Base-by-base conservation (phyloP, 345 rosid genomes). In the Viola odorata region DNA sequence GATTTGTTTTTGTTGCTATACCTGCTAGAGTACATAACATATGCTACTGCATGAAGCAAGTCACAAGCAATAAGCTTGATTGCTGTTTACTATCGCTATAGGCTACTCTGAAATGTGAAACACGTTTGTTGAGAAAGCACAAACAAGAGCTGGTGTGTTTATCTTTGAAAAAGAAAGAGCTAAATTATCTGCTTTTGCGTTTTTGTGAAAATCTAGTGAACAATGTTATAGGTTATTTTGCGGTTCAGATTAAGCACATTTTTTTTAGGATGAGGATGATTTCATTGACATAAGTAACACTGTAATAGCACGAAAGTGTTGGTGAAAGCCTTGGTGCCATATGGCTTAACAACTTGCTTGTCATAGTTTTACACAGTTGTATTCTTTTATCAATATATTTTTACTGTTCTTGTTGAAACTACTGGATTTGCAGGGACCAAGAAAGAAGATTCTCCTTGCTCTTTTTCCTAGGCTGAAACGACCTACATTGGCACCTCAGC, bases 381-480 rank as follows among this genome's bases (percentile, higher is more conserved):
- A 23, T 23, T 23, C 32, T 23, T 23, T 23, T 23, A 23, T 57
- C 0, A 7, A 5, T 10, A 5, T 10, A 6, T 45, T 58, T 16
- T 40, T 14, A 38, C 7, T 16, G 37, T 51, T 48, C 67, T 44
- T 45, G 47, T 12, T 15, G 6, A 53, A 45, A 23, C 6, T 59
- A 38, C 39, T 32, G 53, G 45, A 55, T 67, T 61, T 65, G 67
- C 79, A 84, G 89, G 89, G 89, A 14, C 89, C 89, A 10, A 81
- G 89, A 75, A 84, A 76, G 77, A 84, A 81, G 66, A 80, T 84
- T 69, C 79, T 79, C n/a, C 84, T 71, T 13, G 82, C 85, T 39
- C 72, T 84, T 45, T 13, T 57, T 55, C 66, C 78, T 11, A 45
- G 13, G 54, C 57, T 38, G n/a, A 71, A 71, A 60, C 50, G 45